Evolutionary conservation across 2,329 filamentous ascomycete genomes (phyloP), one percentile per base, ranked within the genome.

Genomic region (Rosellinia necatrix): DNA sequence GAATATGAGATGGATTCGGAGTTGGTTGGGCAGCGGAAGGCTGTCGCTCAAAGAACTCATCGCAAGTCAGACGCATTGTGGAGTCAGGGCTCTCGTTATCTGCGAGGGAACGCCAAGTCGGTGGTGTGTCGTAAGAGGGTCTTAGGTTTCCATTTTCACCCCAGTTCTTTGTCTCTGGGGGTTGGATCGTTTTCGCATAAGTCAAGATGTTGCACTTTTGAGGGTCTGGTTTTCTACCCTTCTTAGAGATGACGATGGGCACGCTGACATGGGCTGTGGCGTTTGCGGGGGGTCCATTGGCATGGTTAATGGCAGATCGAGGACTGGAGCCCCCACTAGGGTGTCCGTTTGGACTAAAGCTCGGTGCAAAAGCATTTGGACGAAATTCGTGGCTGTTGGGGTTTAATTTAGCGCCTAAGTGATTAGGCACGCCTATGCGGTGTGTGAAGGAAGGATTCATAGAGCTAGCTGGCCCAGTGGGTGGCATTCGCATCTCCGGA

Each of bases 81-180:
- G 84, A 85, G 30, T 86, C 82, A 0, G 76, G 68, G 66, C 89
- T 90, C 62, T 96, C 90, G 38, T 91, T 88, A 17, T 87, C 85
- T 44, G 84, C 76, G 21, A 86, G 75, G 57, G 86, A 84, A 58
- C 89, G 86, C 93, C 94, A 99, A 0, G 88, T 92, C 0, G 92
- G 92, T 9, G 81, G 78, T 1, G 94, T 97, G 65, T 91, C 88
- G 72, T 88, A 97, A 3, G 93, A 87, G 24, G 89, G 88, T 32
- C 89, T 88, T 49, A 97, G 83, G n/a, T 91, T 92, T 42, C 87
- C 88, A 67, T 94, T 96, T 55, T 86, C 82, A 30, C 85, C 80
- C 78, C 87, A 92, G 60, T 89, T 85, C 64, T 80, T 78, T 21
- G 75, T 80, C 56, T 78, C 74, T 0, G 79, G 76, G 1, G 82